Conservation (phyloP, 345 rosid genomes). For the Gossypium rotundifolium region DNA sequence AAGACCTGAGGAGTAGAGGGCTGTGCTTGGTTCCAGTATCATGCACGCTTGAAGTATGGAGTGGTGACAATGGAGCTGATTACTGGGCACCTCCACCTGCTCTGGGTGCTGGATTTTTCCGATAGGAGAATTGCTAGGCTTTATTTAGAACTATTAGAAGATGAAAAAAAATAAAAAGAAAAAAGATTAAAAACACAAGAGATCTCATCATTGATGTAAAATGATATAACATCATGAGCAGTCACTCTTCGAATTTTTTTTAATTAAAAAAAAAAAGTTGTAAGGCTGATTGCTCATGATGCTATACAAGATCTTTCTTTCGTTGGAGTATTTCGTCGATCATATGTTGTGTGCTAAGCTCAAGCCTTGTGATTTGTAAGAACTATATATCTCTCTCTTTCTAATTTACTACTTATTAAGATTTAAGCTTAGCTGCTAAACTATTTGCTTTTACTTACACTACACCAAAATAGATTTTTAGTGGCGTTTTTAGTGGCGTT, state of each 20-base stretch:
- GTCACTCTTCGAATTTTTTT: slow-evolving; percentile 55
- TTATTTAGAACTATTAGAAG: not conserved
- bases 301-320: slow-evolving; percentile 50
- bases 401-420: not conserved
- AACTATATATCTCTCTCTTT: not conserved
- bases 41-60: slow-evolving; percentile 79
- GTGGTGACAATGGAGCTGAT: slow-evolving; percentile 84
- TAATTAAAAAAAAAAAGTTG: slow-evolving; percentile 21
- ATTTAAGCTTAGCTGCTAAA: not conserved
- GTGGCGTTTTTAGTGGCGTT: no score
- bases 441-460: not conserved
- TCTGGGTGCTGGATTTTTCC: slow-evolving; percentile 55
- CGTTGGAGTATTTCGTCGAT: not conserved
- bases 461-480: no score
- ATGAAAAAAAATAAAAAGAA: not conserved
- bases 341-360: not conserved
- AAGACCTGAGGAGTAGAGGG: slow-evolving; percentile 88
- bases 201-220: slow-evolving; percentile 10
- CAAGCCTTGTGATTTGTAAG: not conserved
- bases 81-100: slow-evolving; percentile 95
- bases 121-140: slow-evolving; percentile 14
- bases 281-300: slow-evolving; percentile 99
- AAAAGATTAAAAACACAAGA: not conserved
- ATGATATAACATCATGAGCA: slow-evolving; percentile 95
- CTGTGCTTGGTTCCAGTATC: slow-evolving; percentile 91